phyloP scores from a whole-genome alignment of 2,329 filamentous ascomycete genomes.

The Curvularia spicifera region DNA sequence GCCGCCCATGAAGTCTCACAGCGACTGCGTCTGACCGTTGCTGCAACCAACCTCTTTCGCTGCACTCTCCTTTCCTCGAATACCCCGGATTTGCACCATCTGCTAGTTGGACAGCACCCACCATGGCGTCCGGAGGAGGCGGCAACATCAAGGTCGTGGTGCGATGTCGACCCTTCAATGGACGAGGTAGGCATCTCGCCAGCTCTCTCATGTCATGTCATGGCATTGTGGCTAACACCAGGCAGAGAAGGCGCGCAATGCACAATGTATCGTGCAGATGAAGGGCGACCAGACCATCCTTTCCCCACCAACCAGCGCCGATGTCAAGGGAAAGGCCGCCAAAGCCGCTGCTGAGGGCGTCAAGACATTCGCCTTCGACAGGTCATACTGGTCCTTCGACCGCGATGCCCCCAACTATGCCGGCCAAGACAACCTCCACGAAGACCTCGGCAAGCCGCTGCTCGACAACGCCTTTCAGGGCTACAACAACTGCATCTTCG shows the following conservation, averaged over 20 bases:
- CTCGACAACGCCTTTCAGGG: constrained; percentile 98
- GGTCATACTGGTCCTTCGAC: constrained; percentile 98
- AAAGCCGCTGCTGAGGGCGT: constrained; percentile 69
- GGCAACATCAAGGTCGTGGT: constrained; percentile 99
- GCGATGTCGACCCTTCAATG: constrained; percentile 92
- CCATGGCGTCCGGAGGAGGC: constrained; percentile 75
- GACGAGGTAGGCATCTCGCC: constrained; percentile 69
- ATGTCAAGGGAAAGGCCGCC: constrained; percentile 66
- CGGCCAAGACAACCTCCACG: constrained; percentile 86
- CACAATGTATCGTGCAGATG: constrained; percentile 98
- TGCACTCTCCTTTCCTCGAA: constrained; percentile 23
- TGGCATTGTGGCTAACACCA: constrained; percentile 22
- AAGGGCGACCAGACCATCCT: constrained; percentile 90
- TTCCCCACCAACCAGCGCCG: constrained; percentile 68
- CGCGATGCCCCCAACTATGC: constrained; percentile 82
- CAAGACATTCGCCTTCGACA: constrained; percentile 94
- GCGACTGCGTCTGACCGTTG: constrained; percentile 32
- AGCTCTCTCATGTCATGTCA: not conserved
- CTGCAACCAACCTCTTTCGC: constrained; percentile 18
- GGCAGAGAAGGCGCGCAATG: constrained; percentile 83
- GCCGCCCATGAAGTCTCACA: constrained; percentile 42
- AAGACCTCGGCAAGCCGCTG: constrained; percentile 85
- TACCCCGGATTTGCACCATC: constrained; percentile 14
- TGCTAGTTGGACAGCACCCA: constrained; percentile 14
- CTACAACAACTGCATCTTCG: constrained; percentile 99